Evolutionary conservation across 2,329 filamentous ascomycete species (phyloP).

Genomic region (Neonectria sp.): DNA sequence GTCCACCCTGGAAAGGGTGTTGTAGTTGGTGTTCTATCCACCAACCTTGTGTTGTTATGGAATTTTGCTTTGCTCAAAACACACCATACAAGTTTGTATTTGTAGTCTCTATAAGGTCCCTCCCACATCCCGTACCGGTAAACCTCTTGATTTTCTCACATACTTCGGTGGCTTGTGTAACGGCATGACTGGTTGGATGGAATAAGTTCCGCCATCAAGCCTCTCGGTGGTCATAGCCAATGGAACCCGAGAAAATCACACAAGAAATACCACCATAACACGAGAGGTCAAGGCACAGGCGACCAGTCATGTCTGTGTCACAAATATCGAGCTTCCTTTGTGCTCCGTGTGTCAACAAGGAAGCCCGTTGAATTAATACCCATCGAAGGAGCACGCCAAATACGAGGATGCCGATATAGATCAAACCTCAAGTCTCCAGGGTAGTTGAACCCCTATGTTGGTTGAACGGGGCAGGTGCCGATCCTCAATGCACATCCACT

Average conservation of each 20-base stretch:
- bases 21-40: background rate
- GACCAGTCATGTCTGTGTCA: background rate
- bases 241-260: background rate
- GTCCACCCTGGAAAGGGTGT: background rate
- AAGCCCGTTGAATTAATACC: background rate
- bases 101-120: too few species aligned
- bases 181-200: slow-evolving; percentile 7
- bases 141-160: background rate
- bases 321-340: background rate
- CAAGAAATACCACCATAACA: slow-evolving; percentile 12
- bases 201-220: slow-evolving; percentile 12
- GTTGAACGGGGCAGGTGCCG: slow-evolving; percentile 18
- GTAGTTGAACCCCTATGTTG: slow-evolving; percentile 30
- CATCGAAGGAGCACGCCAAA: background rate
- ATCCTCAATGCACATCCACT: slow-evolving; percentile 28
- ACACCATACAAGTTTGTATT: background rate
- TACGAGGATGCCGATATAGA: slow-evolving; percentile 16
- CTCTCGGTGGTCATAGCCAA: slow-evolving; percentile 3
- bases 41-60: background rate
- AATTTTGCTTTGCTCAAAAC: background rate
- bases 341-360: background rate
- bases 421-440: slow-evolving; percentile 24
- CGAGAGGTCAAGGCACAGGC: slow-evolving; percentile 10
- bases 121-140: slow-evolving; percentile 1
- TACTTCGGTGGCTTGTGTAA: slow-evolving; percentile 12